Conservation (phyloP, 768 basidiomycete genomes). For the Mycena venus region DNA sequence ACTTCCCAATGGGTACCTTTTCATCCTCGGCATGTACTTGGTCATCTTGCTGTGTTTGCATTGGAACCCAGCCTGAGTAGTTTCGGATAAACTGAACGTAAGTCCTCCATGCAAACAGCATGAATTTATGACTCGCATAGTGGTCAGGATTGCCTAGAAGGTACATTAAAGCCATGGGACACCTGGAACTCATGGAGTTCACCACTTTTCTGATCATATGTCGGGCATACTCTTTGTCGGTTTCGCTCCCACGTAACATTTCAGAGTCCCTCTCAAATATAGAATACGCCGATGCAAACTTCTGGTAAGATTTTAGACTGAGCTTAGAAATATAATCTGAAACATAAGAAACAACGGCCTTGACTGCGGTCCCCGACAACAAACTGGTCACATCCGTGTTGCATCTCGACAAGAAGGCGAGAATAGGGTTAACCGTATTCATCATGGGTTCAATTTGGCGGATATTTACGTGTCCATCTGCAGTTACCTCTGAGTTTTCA, state of each 20-base stretch:
- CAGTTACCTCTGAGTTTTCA: slow-evolving; percentile 29
- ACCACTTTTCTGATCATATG: slow-evolving; percentile 7
- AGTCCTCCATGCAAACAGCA: slow-evolving; percentile 44
- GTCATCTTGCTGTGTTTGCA: not conserved
- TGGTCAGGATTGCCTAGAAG: slow-evolving; percentile 39
- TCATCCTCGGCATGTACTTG: not conserved
- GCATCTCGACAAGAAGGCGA: not conserved
- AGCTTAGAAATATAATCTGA: slow-evolving; percentile 1
- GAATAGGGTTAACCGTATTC: not conserved
- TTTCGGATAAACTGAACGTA: slow-evolving; percentile 24
- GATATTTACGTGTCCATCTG: slow-evolving; percentile 16
- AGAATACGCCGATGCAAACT: not conserved
- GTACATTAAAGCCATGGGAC: slow-evolving; percentile 47
- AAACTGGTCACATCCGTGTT: slow-evolving; percentile 2
- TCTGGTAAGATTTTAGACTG: not conserved
- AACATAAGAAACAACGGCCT: not conserved
- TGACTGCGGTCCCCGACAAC: not conserved
- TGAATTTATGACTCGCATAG: slow-evolving; percentile 37
- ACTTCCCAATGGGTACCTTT: not conserved
- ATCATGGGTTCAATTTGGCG: not conserved
- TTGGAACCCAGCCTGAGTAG: not conserved
- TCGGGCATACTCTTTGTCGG: not conserved
- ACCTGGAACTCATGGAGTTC: slow-evolving; percentile 15
- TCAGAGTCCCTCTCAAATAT: slow-evolving; percentile 10
- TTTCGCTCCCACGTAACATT: slow-evolving; percentile 6